Conservation (phyloP, 495 filamentous ascomycete species). For the Penicillium bialowiezense region DNA sequence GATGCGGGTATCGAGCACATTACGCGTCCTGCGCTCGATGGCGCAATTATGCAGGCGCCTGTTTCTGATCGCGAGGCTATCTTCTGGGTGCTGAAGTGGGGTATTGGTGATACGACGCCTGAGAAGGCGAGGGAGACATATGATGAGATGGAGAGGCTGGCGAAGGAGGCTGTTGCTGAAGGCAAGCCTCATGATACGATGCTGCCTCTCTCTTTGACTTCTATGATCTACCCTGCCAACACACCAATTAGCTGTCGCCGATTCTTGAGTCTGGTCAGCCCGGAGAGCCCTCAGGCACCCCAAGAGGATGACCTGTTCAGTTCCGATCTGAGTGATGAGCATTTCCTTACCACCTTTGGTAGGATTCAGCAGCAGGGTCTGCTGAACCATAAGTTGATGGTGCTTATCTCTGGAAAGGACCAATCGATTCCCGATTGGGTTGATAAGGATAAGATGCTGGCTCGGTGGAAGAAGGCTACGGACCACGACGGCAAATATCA, state of each 20-base stretch:
- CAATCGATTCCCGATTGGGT: slow-evolving; percentile 61
- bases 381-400: slow-evolving; percentile 44
- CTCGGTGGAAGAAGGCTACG: slow-evolving; percentile 61
- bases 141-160: slow-evolving; percentile 23
- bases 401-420: slow-evolving; percentile 67
- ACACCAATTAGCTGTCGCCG: slow-evolving; percentile 61
- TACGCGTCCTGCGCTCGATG: slow-evolving; percentile 53
- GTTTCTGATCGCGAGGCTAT: slow-evolving; percentile 72
- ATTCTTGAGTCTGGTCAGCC: slow-evolving; percentile 62
- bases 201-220: slow-evolving; percentile 33
- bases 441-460: slow-evolving; percentile 61
- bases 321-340: slow-evolving; percentile 64
- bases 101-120: slow-evolving; percentile 19
- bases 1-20: slow-evolving; percentile 30
- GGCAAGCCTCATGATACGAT: slow-evolving; percentile 25
- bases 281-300: slow-evolving; percentile 42
- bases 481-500: slow-evolving; percentile 21
- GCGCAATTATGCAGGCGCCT: slow-evolving; percentile 72
- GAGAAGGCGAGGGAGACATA: slow-evolving; percentile 21
- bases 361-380: slow-evolving; percentile 49
- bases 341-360: slow-evolving; percentile 62
- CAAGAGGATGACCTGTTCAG: slow-evolving; percentile 88
- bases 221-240: slow-evolving; percentile 29
- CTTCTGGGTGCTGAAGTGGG: slow-evolving; percentile 23
- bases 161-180: slow-evolving; percentile 22